These are phyloP conservation scores for Mycena latifolia DNA, from an alignment of 768 basidiomycete genomes.

Conservation along the genomic window DNA sequence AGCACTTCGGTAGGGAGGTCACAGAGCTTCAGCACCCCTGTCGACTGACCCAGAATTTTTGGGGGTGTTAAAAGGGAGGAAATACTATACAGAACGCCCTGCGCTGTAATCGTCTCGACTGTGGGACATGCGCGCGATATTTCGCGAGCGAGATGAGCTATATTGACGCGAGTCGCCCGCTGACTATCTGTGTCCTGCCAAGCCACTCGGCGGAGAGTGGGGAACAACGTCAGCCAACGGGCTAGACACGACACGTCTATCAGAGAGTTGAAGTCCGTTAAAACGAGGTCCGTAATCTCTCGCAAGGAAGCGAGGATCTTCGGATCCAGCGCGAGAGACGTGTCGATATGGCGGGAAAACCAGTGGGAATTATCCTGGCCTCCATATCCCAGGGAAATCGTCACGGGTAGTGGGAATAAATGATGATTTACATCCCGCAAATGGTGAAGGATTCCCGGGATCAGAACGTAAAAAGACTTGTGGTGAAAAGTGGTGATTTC, in stretches of 20 bases:
- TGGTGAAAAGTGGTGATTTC: background rate
- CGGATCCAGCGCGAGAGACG: slow-evolving; percentile 6
- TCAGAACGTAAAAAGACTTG: background rate
- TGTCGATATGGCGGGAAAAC: slow-evolving; percentile 6
- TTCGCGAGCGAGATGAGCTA: slow-evolving; percentile 11
- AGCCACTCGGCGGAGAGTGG: slow-evolving; percentile 2
- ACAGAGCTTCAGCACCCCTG: background rate
- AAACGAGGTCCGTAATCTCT: slow-evolving; percentile 19
- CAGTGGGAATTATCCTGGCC: background rate
- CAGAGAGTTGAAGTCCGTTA: slow-evolving; percentile 4
- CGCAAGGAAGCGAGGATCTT: background rate
- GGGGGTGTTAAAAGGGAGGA: background rate
- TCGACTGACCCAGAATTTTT: no score
- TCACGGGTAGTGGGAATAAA: slow-evolving; percentile 4
- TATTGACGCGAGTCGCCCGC: no score
- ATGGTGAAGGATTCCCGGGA: slow-evolving; percentile 8
- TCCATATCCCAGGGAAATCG: background rate
- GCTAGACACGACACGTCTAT: background rate
- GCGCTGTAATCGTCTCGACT: background rate
- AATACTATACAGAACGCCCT: slow-evolving; percentile 2
- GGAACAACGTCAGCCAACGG: slow-evolving; percentile 22
- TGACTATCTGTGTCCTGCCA: background rate
- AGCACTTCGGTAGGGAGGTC: slow-evolving; percentile 19
- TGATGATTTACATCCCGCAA: slow-evolving; percentile 5
- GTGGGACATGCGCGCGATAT: slow-evolving; percentile 18